Evolutionary conservation across 768 basidiomycete genomes (phyloP).

Genomic region (Pilatotrama ljubarskyi): DNA sequence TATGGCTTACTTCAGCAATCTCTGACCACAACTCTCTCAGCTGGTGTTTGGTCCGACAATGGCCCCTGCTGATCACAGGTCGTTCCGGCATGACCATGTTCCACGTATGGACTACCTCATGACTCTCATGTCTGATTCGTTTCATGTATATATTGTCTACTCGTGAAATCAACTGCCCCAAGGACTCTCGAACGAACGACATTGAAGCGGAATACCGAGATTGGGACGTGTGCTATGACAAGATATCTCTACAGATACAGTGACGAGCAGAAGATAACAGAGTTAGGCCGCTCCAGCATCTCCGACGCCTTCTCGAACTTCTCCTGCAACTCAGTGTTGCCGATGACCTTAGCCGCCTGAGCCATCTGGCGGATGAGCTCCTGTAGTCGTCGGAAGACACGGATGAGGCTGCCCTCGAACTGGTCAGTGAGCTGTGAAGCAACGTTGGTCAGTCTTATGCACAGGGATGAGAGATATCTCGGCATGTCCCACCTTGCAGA

Average conservation of each 20-base stretch:
- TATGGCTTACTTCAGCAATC: not conserved
- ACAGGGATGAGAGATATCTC: not conserved
- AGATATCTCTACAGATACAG: slow-evolving; percentile 61
- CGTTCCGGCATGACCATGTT: not conserved
- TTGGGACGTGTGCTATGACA: not conserved
- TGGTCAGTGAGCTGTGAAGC: slow-evolving; percentile 82
- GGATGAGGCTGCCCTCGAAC: slow-evolving; percentile 95
- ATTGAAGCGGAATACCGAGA: not conserved
- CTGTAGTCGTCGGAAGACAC: slow-evolving; percentile 91
- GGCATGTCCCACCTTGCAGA: slow-evolving; percentile 74
- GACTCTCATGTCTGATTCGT: not conserved
- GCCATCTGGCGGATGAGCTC: slow-evolving; percentile 97
- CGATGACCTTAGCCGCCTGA: slow-evolving; percentile 93
- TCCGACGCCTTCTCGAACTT: slow-evolving; percentile 92
- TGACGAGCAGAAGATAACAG: slow-evolving; percentile 89
- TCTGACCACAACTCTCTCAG: slow-evolving; percentile 29
- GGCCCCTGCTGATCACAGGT: slow-evolving; percentile 40
- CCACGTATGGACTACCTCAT: not conserved
- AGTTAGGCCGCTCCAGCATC: slow-evolving; percentile 92
- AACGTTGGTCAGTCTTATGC: not conserved
- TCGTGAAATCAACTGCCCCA: slow-evolving; percentile 4
- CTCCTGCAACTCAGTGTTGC: slow-evolving; percentile 89
- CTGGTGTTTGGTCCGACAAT: slow-evolving; percentile 55
- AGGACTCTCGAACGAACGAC: not conserved
- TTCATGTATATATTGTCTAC: not conserved